Percentiles rank a stretch among this genome's conserved stretches.
Evolutionary conservation across 768 basidiomycete genomes (phyloP).

Genomic region (Termitomyces sp.): DNA sequence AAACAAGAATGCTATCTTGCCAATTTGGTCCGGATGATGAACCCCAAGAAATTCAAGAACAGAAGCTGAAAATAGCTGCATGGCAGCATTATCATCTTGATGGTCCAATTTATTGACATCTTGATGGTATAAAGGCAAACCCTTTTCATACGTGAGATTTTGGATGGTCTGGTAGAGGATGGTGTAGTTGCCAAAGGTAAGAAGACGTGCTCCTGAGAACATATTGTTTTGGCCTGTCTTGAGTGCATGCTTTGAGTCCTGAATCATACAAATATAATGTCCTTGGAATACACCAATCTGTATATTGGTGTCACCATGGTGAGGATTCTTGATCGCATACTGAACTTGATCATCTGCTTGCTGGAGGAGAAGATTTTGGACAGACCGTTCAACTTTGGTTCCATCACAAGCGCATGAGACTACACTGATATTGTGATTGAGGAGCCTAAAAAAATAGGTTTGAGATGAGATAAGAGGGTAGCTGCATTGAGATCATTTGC

Average conservation of each 20-base stretch:
- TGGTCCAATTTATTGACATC: slow-evolving; percentile 37
- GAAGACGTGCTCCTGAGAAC: slow-evolving; percentile 25
- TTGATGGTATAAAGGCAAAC: slow-evolving; percentile 19
- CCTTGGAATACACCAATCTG: neutral
- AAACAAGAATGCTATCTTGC: slow-evolving; percentile 34
- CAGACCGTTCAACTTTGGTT: slow-evolving; percentile 26
- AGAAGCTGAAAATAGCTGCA: slow-evolving; percentile 32
- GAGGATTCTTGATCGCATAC: neutral
- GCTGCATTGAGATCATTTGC: slow-evolving; percentile 4
- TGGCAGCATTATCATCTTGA: slow-evolving; percentile 43
- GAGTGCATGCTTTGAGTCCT: slow-evolving; percentile 28
- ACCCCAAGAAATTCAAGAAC: slow-evolving; percentile 22
- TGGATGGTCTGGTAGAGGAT: slow-evolving; percentile 17
- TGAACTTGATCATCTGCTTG: neutral
- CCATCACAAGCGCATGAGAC: slow-evolving; percentile 34
- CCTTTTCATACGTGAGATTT: slow-evolving; percentile 12
- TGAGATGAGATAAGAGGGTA: slow-evolving; percentile 10
- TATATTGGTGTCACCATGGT: neutral
- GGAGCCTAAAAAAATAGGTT: slow-evolving; percentile 23
- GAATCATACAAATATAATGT: slow-evolving; percentile 13
- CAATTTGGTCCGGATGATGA: slow-evolving; percentile 22
- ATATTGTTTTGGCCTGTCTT: slow-evolving; percentile 29
- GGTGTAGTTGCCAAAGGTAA: slow-evolving; percentile 21
- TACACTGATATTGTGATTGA: slow-evolving; percentile 19
- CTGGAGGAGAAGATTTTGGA: slow-evolving; percentile 16